phyloP scores from a whole-genome alignment of 352 stramenopile genomes.

The Phytophthora nicotianae region DNA sequence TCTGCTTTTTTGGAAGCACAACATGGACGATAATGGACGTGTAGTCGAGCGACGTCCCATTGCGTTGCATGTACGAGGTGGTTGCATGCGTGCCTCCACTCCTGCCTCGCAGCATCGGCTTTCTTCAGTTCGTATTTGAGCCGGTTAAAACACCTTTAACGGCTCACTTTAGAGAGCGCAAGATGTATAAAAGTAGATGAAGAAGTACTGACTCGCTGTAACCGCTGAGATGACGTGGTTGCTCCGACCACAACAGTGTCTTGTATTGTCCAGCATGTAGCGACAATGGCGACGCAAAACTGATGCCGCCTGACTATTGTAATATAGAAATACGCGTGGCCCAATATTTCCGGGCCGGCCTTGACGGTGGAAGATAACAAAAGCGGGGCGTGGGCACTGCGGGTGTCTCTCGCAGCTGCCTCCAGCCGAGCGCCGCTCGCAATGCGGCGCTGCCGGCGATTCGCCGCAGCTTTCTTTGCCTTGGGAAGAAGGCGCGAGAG shows the following conservation, averaged over 20 bases:
- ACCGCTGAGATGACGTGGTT: conserved; percentile 9
- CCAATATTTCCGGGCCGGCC: conserved; percentile 6
- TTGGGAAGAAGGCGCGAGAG: conserved; percentile 18
- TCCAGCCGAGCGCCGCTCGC: conserved; percentile 14
- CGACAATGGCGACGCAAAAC: background rate
- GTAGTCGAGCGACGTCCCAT: background rate
- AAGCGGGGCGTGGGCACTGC: conserved; percentile 16
- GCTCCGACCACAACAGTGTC: background rate
- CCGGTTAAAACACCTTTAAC: conserved; percentile 11
- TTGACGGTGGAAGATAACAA: conserved; percentile 31
- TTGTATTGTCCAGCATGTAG: background rate
- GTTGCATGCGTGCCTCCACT: conserved; percentile 19
- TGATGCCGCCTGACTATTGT: background rate
- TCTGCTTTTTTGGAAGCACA: background rate
- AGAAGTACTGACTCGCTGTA: conserved; percentile 7
- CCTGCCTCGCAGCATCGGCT: conserved; percentile 4
- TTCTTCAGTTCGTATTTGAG: conserved; percentile 20
- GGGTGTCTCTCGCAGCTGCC: conserved; percentile 22
- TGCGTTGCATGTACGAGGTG: conserved; percentile 4
- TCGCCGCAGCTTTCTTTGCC: conserved; percentile 9
- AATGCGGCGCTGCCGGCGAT: conserved; percentile 28
- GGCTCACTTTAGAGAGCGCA: conserved; percentile 3
- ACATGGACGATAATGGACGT: background rate
- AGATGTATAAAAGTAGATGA: conserved; percentile 6
- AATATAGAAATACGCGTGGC: conserved; percentile 4